Base-by-base conservation (phyloP, 2,329 filamentous ascomycete species). In the Corynespora cassiicola region DNA sequence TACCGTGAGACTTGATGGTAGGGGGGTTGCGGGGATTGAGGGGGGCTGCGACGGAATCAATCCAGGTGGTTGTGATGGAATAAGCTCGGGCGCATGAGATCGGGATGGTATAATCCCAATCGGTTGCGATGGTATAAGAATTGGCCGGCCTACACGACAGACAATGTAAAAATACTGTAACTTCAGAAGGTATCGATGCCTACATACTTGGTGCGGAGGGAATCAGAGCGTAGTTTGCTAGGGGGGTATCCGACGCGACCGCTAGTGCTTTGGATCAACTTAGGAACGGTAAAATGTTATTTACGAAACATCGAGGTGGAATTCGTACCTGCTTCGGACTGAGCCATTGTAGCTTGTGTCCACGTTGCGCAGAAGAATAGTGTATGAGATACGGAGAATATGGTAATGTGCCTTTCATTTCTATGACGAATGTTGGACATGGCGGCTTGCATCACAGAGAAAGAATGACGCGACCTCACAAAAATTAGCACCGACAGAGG, bases 281-380 rank as follows among this genome's bases (percentile, higher is more conserved):
- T 8, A 11, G 12, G 15, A 21, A 14, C 6, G 5, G 7, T 9
- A 11, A n/a, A n/a, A n/a, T n/a, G n/a, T n/a, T n/a, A n/a, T n/a
- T n/a, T n/a, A n/a, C n/a, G 32, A 44, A 47, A 46, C 28, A 27
- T 9, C n/a, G 29, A 36, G 4, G 19, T 17, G 37, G 33, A 15
- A 31, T 22, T 34, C 56, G 34, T 61, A 63, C 58, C 45, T 45
- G 42, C 45, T 42, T 50, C 51, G 33, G 45, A 42, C 30, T 50
- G 34, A 26, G 54, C 43, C 38, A 45, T 45, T 27, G 41, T 39
- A 41, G 42, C 37, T 27, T 42, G 42, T 18, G 45, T 21, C 45
- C 46, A 59, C 46, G 44, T 43, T 38, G 44, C 36, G 43, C 44
- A 55, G 33, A 57, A 30, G 35, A 42, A 62, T 26, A 62, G 23